Percentiles rank a stretch among this genome's conserved stretches.
Conservation (phyloP, 129 eudicot species). For the Pittosporum tobira region DNA sequence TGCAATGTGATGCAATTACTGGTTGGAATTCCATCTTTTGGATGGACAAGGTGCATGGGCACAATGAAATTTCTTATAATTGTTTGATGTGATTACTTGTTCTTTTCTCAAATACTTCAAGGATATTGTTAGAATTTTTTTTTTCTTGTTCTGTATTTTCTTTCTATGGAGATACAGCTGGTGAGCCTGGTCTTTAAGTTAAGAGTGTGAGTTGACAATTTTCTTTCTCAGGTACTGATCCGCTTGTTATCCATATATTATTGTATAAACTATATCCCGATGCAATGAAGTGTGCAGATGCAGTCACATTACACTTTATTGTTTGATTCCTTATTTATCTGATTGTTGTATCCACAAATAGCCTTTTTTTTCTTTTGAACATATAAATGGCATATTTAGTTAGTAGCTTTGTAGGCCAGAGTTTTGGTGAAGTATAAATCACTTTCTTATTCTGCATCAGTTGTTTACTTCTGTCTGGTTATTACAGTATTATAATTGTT, state of each 20-base stretch:
- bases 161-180: constrained; percentile 3
- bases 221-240: too few species aligned
- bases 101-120: too few species aligned
- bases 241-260: not conserved
- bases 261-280: not conserved
- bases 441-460: not conserved
- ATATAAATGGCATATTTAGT: constrained; percentile 1
- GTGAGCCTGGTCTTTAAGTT: not conserved
- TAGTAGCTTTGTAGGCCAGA: constrained; percentile 5
- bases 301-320: not conserved
- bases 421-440: constrained; percentile 5
- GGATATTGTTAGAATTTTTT: too few species aligned
- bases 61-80: too few species aligned
- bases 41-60: too few species aligned
- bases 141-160: not conserved
- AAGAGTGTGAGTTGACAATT: too few species aligned
- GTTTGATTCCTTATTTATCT: constrained; percentile 5
- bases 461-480: not conserved
- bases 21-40: too few species aligned
- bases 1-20: too few species aligned
- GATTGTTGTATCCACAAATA: not conserved
- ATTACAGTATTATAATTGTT: constrained; percentile 1
- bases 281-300: not conserved
- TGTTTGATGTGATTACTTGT: too few species aligned
- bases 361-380: too few species aligned